Evolutionary conservation across 441 rosid species (phyloP).

Genomic region (Kokia cookei): DNA sequence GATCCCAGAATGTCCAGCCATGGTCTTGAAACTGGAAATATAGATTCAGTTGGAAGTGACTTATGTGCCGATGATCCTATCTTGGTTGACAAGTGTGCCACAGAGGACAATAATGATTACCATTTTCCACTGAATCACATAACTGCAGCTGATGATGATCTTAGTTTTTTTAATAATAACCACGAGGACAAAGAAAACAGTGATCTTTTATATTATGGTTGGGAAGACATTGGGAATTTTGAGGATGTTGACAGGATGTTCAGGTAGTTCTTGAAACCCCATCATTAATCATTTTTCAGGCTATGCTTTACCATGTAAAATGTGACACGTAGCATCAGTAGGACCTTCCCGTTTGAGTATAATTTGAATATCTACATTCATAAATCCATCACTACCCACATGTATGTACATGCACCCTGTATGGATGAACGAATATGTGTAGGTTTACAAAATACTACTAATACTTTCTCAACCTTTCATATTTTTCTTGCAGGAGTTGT

Average conservation of each 20-base stretch:
- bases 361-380: background rate
- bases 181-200: conserved; percentile 47
- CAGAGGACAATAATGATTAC: conserved; percentile 33
- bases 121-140: conserved; percentile 45
- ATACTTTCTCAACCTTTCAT: background rate
- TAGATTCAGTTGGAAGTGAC: conserved; percentile 29
- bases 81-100: conserved; percentile 34
- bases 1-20: conserved; percentile 36
- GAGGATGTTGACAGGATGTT: conserved; percentile 93
- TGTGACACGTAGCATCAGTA: background rate
- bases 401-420: background rate
- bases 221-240: conserved; percentile 85
- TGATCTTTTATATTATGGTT: conserved; percentile 61
- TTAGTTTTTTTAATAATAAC: conserved; percentile 50
- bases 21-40: conserved; percentile 31
- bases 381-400: background rate
- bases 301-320: background rate
- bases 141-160: conserved; percentile 42
- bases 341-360: background rate
- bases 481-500: conserved; percentile 22
- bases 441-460: background rate
- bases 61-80: conserved; percentile 34
- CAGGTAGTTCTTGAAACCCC: conserved; percentile 37
- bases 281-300: background rate
- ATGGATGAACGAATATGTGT: background rate